Conservation (phyloP, 179 eudicot genomes). For the Gypsophila paniculata region DNA sequence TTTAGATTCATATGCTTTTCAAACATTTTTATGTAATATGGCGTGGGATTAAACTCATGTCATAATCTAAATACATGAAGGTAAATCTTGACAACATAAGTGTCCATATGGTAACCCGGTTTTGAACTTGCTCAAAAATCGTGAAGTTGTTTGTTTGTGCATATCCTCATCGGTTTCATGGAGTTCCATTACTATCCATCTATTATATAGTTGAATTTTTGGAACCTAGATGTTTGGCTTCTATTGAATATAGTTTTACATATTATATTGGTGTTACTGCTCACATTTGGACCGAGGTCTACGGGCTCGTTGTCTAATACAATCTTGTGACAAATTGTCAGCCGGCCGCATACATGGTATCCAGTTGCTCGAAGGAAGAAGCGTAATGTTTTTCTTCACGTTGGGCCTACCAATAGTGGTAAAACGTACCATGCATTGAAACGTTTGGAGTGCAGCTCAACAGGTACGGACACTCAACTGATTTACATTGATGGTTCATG, state of each 20-base stretch:
- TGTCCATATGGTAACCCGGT: background rate
- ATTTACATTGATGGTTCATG: background rate
- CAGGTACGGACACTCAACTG: constrained; percentile 47
- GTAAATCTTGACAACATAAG: background rate
- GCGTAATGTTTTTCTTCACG: constrained; percentile 70
- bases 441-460: constrained; percentile 71
- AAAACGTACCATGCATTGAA: constrained; percentile 86
- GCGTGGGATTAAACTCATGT: background rate
- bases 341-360: constrained; percentile 93
- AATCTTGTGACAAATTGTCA: constrained; percentile 15
- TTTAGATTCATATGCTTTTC: too few species aligned
- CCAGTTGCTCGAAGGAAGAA: constrained; percentile 79
- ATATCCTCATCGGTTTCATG: too few species aligned
- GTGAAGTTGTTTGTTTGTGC: background rate
- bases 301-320: background rate
- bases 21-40: background rate
- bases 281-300: background rate
- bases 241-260: background rate
- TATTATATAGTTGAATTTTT: background rate
- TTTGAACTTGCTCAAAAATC: background rate
- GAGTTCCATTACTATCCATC: too few species aligned
- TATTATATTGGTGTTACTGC: background rate
- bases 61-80: background rate
- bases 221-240: background rate
- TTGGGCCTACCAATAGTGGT: constrained; percentile 98